Evolutionary conservation across 1,284 basidiomycete genomes (phyloP).

Genomic region (Lignosus rhinocerotis): DNA sequence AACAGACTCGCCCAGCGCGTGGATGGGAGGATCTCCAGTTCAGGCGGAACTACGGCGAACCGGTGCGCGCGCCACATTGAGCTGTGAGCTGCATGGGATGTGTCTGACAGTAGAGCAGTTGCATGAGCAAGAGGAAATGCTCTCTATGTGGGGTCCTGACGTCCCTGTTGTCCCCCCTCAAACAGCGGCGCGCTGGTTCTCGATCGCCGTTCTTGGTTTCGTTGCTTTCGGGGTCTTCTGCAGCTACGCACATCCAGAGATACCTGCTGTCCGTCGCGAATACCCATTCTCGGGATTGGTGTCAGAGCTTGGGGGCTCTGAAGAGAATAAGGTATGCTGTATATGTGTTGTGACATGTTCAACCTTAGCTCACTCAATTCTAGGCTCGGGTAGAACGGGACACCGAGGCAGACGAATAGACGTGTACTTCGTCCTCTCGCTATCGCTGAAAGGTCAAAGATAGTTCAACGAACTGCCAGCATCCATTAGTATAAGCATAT

Average conservation of each 20-base stretch:
- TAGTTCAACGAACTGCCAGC: not conserved
- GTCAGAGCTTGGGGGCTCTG: slow-evolving; percentile 70
- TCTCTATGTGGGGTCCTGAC: slow-evolving; percentile 91
- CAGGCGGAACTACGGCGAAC: slow-evolving; percentile 84
- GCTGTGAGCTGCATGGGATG: not conserved
- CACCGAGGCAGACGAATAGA: slow-evolving; percentile 27
- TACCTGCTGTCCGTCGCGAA: slow-evolving; percentile 63
- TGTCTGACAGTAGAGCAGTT: slow-evolving; percentile 47
- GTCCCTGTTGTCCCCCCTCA: slow-evolving; percentile 56
- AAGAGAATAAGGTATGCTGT: slow-evolving; percentile 67
- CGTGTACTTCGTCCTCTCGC: not conserved
- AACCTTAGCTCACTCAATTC: not conserved
- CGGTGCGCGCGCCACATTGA: slow-evolving; percentile 46
- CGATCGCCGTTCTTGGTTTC: slow-evolving; percentile 61
- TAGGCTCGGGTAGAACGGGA: slow-evolving; percentile 24
- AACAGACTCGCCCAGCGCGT: slow-evolving; percentile 64
- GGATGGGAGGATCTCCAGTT: slow-evolving; percentile 86
- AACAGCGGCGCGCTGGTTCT: slow-evolving; percentile 63
- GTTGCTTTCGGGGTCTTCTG: slow-evolving; percentile 56
- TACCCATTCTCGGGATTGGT: slow-evolving; percentile 75
- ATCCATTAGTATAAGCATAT: not conserved
- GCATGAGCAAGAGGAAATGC: slow-evolving; percentile 81
- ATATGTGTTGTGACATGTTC: not conserved
- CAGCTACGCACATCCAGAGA: slow-evolving; percentile 56
- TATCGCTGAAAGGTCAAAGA: not conserved